Percentiles rank a stretch among this genome's conserved stretches.
Conservation (phyloP, 495 filamentous ascomycete genomes). For the Parathielavia hyrcaniae region DNA sequence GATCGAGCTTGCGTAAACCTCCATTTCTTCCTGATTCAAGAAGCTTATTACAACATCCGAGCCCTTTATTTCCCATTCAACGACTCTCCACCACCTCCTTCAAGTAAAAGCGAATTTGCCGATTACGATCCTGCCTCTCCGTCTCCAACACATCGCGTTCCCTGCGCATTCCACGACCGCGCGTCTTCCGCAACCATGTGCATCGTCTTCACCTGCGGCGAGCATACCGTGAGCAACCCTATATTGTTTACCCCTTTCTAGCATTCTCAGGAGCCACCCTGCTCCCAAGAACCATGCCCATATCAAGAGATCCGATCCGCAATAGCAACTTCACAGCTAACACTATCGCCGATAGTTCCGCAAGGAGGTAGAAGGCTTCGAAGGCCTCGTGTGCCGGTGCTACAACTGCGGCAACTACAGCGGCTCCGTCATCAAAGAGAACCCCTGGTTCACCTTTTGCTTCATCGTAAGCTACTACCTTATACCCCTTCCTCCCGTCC, state of each 20-base stretch:
- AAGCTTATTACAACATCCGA: background rate
- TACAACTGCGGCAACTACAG: slow-evolving; percentile 53
- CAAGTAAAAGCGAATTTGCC: too few species aligned
- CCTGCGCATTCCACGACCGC: background rate
- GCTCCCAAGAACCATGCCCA: too few species aligned
- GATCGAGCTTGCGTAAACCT: too few species aligned
- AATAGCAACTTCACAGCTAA: too few species aligned
- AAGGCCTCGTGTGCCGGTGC: slow-evolving; percentile 49
- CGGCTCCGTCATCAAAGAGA: slow-evolving; percentile 46
- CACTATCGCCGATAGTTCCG: slow-evolving; percentile 30
- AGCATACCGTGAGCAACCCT: slow-evolving; percentile 39
- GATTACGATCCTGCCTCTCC: background rate
- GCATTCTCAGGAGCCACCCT: too few species aligned
- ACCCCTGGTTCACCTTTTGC: slow-evolving; percentile 56
- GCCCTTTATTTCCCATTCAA: too few species aligned
- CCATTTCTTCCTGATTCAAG: too few species aligned
- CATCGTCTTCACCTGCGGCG: slow-evolving; percentile 53
- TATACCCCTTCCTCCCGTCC: too few species aligned
- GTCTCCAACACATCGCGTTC: background rate
- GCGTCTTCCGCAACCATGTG: slow-evolving; percentile 36
- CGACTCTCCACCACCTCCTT: too few species aligned
- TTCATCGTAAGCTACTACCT: slow-evolving; percentile 50
- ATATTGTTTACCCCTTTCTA: too few species aligned
- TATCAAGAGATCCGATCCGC: too few species aligned
- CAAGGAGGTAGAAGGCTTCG: slow-evolving; percentile 49